These are phyloP conservation scores for Lactifluus piperatus DNA, from an alignment of 768 basidiomycete species.

Conservation along the genomic window DNA sequence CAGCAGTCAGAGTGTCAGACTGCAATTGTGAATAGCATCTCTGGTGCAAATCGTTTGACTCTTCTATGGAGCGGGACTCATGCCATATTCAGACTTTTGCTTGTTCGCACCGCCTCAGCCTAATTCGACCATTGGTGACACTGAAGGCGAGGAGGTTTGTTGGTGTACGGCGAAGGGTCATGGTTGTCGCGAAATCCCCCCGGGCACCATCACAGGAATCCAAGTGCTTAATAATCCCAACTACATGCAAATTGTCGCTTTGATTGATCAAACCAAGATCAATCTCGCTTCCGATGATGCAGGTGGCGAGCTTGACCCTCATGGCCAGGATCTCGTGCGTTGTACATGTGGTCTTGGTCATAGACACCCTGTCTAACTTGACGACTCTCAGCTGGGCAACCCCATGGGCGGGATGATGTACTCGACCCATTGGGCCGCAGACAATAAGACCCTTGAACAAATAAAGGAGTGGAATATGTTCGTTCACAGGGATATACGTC, in stretches of 20 bases:
- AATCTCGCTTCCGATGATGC: conserved; percentile 48
- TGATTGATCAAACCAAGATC: conserved; percentile 51
- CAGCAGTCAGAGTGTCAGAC: conserved; percentile 65
- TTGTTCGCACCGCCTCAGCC: conserved; percentile 50
- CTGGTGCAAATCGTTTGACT: conserved; percentile 27
- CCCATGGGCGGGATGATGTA: conserved; percentile 66
- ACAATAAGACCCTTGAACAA: conserved; percentile 41
- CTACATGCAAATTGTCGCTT: conserved; percentile 56
- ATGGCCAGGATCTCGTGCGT: conserved; percentile 56
- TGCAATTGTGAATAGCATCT: conserved; percentile 49
- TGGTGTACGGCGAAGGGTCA: conserved; percentile 68
- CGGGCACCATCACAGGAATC: conserved; percentile 51
- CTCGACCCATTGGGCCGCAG: conserved; percentile 42
- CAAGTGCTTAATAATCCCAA: conserved; percentile 50
- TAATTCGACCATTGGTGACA: conserved; percentile 48
- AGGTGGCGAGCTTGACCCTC: conserved; percentile 74
- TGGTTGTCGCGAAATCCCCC: conserved; percentile 69
- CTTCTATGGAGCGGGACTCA: neutral
- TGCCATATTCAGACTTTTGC: conserved; percentile 47
- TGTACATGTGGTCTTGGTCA: neutral
- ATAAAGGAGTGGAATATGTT: conserved; percentile 63
- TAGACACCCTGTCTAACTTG: neutral
- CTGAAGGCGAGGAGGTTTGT: conserved; percentile 63
- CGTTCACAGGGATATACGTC: conserved; percentile 18
- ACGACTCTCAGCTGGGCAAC: conserved; percentile 54